Evolutionary conservation across 1,139 yeast genomes (phyloP).

Genomic region (Blastobotrys petasosporus): DNA sequence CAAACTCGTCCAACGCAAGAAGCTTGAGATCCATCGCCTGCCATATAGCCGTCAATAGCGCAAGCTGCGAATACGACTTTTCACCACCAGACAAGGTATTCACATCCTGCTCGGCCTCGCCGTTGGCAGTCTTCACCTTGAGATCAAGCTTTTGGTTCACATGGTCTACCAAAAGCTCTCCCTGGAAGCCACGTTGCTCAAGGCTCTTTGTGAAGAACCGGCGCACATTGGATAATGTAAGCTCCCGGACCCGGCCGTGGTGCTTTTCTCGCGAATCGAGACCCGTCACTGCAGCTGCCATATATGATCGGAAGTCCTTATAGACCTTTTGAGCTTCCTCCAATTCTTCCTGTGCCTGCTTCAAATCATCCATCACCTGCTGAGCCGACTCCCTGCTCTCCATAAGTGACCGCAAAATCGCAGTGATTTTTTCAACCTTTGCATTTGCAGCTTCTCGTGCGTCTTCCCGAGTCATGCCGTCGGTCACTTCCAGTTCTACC

Average conservation of each 20-base stretch:
- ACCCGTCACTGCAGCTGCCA: neutral
- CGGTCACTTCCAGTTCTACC: no score
- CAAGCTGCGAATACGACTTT: conserved; percentile 87
- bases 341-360: neutral
- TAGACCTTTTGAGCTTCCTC: neutral
- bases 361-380: conserved; percentile 1
- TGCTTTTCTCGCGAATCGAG: neutral
- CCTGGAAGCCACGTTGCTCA: conserved; percentile 60
- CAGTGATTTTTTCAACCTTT: no score
- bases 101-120: conserved; percentile 62
- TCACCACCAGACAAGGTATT: conserved; percentile 95
- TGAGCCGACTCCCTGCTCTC: no score
- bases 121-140: conserved; percentile 34
- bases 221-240: conserved; percentile 13
- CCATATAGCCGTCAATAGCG: conserved; percentile 88
- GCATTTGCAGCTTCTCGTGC: no score
- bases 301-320: neutral
- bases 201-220: conserved; percentile 26
- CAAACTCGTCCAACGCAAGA: conserved; percentile 93
- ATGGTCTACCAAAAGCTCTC: conserved; percentile 60
- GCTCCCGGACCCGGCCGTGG: conserved; percentile 17
- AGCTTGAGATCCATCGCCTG: conserved; percentile 80
- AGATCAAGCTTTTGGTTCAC: conserved; percentile 36
- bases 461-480: no score
- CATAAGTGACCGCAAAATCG: no score